Evolutionary conservation across 768 basidiomycete species (phyloP).

Genomic region (Auricularia auricula-judae): DNA sequence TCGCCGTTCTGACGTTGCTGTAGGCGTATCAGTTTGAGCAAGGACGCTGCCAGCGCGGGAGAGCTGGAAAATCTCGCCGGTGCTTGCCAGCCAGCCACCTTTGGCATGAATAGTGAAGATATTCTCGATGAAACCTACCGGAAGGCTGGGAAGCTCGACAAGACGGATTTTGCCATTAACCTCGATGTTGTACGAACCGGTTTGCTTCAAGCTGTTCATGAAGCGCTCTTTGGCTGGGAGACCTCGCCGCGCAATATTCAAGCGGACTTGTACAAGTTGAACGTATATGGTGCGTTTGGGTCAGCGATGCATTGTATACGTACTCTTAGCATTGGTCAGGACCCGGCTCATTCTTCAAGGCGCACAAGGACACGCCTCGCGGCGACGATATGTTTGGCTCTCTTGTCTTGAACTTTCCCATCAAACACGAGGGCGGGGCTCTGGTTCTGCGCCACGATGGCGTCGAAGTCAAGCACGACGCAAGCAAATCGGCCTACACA

Average conservation of each 20-base stretch:
- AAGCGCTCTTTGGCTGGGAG: not conserved
- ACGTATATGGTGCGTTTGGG: constrained; percentile 15
- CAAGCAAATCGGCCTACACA: not conserved
- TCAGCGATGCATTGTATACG: not conserved
- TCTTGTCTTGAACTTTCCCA: constrained; percentile 6
- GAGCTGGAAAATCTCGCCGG: constrained; percentile 18
- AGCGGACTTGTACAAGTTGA: constrained; percentile 17
- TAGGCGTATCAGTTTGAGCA: constrained; percentile 8
- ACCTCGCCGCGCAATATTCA: constrained; percentile 3
- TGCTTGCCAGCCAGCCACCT: constrained; percentile 31
- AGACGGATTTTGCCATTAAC: constrained; percentile 21
- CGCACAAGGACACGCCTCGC: constrained; percentile 18
- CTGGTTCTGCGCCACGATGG: not conserved
- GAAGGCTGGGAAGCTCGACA: constrained; percentile 36
- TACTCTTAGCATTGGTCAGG: constrained; percentile 5
- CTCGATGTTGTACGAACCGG: constrained; percentile 20
- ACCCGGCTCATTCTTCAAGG: constrained; percentile 17
- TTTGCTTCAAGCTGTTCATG: constrained; percentile 10
- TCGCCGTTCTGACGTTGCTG: not conserved
- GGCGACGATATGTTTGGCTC: constrained; percentile 7
- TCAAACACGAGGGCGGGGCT: not conserved
- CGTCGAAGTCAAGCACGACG: not conserved
- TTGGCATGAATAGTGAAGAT: constrained; percentile 25
- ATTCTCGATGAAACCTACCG: constrained; percentile 35
- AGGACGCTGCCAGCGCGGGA: not conserved